A percentile compares a stretch with the other conserved stretches of the same genome.
These are phyloP conservation scores for Fraxinus angustifolia DNA, from an alignment of 305 asterid species.

Conservation along the genomic window DNA sequence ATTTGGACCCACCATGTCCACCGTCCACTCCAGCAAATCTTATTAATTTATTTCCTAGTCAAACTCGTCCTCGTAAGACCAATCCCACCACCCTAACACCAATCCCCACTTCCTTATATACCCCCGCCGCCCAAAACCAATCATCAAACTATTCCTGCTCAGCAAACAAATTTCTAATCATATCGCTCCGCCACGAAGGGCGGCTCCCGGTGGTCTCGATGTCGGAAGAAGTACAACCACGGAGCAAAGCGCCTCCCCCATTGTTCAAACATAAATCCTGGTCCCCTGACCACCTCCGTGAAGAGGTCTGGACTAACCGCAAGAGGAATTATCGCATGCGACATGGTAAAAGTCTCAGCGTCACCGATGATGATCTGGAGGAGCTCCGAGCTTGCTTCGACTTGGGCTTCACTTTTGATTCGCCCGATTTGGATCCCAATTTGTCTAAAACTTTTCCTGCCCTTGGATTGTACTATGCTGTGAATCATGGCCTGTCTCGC, in stretches of 20 bases:
- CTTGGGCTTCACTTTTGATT: constrained; percentile 52
- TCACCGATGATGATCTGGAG: constrained; percentile 56
- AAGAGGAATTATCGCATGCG: constrained; percentile 26
- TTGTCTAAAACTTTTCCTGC: constrained; percentile 51
- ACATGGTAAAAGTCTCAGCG: constrained; percentile 32
- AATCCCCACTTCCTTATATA: neutral
- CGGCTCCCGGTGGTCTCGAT: constrained; percentile 23
- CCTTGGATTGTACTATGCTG: constrained; percentile 48
- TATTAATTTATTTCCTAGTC: neutral
- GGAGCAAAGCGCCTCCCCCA: constrained; percentile 23
- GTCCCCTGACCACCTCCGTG: constrained; percentile 53
- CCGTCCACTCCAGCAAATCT: neutral
- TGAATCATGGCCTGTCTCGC: constrained; percentile 37
- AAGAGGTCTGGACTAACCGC: constrained; percentile 52
- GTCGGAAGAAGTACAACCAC: constrained; percentile 33
- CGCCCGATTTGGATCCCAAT: constrained; percentile 56
- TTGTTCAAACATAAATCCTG: constrained; percentile 54
- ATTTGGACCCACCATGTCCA: neutral
- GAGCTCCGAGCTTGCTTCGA: constrained; percentile 65
- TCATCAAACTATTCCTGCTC: neutral
- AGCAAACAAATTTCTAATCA: neutral
- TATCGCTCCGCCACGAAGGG: constrained; percentile 10
- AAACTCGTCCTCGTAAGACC: neutral
- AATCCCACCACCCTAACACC: neutral
- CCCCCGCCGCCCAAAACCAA: neutral